Evolutionary conservation across 2,329 filamentous ascomycete genomes (phyloP).

Genomic region (Aureobasidium lini): DNA sequence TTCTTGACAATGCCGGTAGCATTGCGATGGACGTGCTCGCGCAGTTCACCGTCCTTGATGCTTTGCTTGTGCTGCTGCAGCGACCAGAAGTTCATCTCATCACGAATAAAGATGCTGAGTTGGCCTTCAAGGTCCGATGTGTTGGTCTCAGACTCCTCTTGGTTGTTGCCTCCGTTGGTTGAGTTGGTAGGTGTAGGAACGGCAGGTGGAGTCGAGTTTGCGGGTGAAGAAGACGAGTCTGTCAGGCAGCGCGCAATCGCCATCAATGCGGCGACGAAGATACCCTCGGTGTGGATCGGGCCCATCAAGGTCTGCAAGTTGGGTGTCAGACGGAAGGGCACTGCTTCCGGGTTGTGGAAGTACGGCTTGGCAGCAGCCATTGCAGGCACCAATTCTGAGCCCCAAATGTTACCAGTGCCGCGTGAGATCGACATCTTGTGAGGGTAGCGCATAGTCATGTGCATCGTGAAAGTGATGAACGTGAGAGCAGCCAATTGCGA

Average conservation of each 20-base stretch:
- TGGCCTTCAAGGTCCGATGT: slow-evolving; percentile 78
- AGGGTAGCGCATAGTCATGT: slow-evolving; percentile 92
- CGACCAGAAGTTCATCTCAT: slow-evolving; percentile 98
- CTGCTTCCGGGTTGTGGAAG: slow-evolving; percentile 91
- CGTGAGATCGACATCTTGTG: slow-evolving; percentile 91
- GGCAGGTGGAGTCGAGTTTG: slow-evolving; percentile 13
- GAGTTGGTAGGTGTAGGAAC: slow-evolving; percentile 16
- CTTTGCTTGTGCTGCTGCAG: slow-evolving; percentile 64
- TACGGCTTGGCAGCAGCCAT: slow-evolving; percentile 78
- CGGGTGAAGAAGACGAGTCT: slow-evolving; percentile 41
- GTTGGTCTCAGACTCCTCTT: slow-evolving; percentile 14
- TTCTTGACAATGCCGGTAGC: slow-evolving; percentile 88
- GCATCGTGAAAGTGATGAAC: slow-evolving; percentile 98
- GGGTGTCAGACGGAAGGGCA: slow-evolving; percentile 93
- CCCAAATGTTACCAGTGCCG: slow-evolving; percentile 88
- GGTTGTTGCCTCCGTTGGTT: background rate
- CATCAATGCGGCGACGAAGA: slow-evolving; percentile 94
- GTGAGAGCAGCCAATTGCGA: slow-evolving; percentile 93
- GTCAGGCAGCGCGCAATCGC: slow-evolving; percentile 90
- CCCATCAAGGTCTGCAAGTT: slow-evolving; percentile 96
- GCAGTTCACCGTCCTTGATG: slow-evolving; percentile 60
- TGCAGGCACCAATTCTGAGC: slow-evolving; percentile 83
- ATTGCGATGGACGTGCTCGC: slow-evolving; percentile 77
- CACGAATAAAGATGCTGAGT: slow-evolving; percentile 86
- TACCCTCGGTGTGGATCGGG: slow-evolving; percentile 88